These are phyloP conservation scores for Fusarium nodosum DNA, from an alignment of 2,329 filamentous ascomycete genomes.

Conservation along the genomic window DNA sequence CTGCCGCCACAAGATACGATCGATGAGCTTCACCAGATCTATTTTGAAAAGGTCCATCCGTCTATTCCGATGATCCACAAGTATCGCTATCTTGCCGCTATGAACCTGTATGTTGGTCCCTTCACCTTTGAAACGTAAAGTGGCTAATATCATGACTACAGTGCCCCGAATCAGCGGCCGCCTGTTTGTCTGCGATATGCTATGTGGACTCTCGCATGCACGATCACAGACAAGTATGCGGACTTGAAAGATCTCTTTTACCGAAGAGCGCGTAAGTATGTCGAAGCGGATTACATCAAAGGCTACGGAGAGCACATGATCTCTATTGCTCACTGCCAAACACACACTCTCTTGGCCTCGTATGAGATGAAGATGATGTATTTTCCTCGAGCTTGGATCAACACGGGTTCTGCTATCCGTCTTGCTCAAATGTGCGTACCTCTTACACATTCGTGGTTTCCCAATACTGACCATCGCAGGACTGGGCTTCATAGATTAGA, in stretches of 20 bases:
- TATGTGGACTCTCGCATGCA: slow-evolving; percentile 95
- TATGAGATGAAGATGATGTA: slow-evolving; percentile 99
- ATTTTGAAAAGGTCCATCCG: slow-evolving; percentile 90
- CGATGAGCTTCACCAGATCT: slow-evolving; percentile 90
- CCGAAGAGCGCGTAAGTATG: slow-evolving; percentile 87
- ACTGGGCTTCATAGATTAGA: slow-evolving; percentile 92
- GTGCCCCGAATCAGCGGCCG: slow-evolving; percentile 84
- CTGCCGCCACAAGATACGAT: slow-evolving; percentile 73
- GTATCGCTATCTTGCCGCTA: slow-evolving; percentile 86
- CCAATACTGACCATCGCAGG: slow-evolving; percentile 67
- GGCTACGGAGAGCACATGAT: slow-evolving; percentile 92
- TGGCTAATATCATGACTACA: slow-evolving; percentile 50
- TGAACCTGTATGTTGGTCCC: slow-evolving; percentile 76
- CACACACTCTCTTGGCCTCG: slow-evolving; percentile 81
- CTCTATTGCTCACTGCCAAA: slow-evolving; percentile 86
- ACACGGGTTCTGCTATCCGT: slow-evolving; percentile 83
- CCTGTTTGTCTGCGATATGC: slow-evolving; percentile 91
- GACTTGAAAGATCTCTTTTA: slow-evolving; percentile 91
- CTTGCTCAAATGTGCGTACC: slow-evolving; percentile 81
- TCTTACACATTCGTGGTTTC: not conserved
- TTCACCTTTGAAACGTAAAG: not conserved
- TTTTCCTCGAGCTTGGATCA: slow-evolving; percentile 96
- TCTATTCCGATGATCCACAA: slow-evolving; percentile 91
- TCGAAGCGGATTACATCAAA: slow-evolving; percentile 90
- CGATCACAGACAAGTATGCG: slow-evolving; percentile 83